phyloP scores from a whole-genome alignment of 2,329 filamentous ascomycete species.

The Cercospora sp. region DNA sequence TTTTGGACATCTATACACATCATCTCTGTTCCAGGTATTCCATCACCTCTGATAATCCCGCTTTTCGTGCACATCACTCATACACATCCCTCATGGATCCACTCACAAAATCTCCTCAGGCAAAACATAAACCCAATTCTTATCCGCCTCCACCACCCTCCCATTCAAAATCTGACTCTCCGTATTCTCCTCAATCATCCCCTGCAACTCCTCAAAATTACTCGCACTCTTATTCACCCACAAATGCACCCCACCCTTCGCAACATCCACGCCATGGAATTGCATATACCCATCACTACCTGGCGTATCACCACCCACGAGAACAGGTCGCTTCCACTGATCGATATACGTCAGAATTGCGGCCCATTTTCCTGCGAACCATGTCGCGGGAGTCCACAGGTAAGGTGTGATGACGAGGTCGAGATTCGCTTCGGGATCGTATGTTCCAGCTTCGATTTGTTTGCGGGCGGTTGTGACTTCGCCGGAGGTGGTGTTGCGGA shows the following conservation, averaged over 20 bases:
- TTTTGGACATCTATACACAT: no score
- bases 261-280: conserved; percentile 49
- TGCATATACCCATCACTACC: conserved; percentile 49
- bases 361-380: conserved; percentile 50
- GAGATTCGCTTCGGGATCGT: conserved; percentile 43
- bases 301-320: conserved; percentile 49
- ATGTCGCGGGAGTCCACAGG: conserved; percentile 49
- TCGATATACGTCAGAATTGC: conserved; percentile 43
- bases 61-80: no score
- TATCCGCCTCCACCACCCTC: conserved; percentile 46
- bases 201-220: conserved; percentile 41
- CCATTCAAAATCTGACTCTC: conserved; percentile 42
- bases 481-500: conserved; percentile 38
- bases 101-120: conserved; percentile 41
- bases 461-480: conserved; percentile 43
- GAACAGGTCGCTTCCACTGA: conserved; percentile 47
- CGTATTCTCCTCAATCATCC: conserved; percentile 43
- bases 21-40: no score
- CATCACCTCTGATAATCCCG: no score
- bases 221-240: conserved; percentile 47
- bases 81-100: no score
- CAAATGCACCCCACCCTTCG: conserved; percentile 46
- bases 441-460: conserved; percentile 44
- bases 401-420: conserved; percentile 46
- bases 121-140: conserved; percentile 50